A percentile compares a stretch with the other conserved stretches of the same genome.
Evolutionary conservation across 495 filamentous ascomycete genomes (phyloP).

Genomic region (Acidomyces sp.): DNA sequence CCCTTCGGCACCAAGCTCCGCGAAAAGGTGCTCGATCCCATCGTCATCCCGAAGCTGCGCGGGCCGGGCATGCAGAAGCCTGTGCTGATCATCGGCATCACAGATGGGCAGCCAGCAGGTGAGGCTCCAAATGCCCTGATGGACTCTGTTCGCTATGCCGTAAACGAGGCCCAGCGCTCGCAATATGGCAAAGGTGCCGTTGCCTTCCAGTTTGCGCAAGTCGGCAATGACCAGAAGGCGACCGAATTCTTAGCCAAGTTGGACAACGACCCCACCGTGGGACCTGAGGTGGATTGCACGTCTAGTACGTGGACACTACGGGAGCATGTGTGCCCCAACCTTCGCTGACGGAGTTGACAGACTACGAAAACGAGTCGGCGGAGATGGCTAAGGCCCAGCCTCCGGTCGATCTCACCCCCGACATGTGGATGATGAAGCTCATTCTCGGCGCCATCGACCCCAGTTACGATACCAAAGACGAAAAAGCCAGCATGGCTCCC

Average conservation of each 20-base stretch:
- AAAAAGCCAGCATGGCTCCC: slow-evolving; percentile 31
- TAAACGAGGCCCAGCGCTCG: slow-evolving; percentile 31
- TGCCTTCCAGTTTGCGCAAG: slow-evolving; percentile 61
- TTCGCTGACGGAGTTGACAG: slow-evolving; percentile 25
- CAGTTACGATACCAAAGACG: slow-evolving; percentile 54
- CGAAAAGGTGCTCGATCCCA: slow-evolving; percentile 48
- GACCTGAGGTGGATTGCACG: slow-evolving; percentile 55
- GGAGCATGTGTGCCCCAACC: not conserved
- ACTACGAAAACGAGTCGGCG: slow-evolving; percentile 53
- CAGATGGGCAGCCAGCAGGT: slow-evolving; percentile 52
- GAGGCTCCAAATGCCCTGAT: slow-evolving; percentile 37
- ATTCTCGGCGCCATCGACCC: slow-evolving; percentile 58
- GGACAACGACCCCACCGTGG: slow-evolving; percentile 51
- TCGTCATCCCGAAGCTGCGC: slow-evolving; percentile 41
- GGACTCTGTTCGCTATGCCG: slow-evolving; percentile 39
- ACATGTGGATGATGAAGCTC: slow-evolving; percentile 58
- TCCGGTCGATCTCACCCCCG: slow-evolving; percentile 46
- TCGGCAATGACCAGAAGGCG: slow-evolving; percentile 55
- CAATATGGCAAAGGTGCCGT: slow-evolving; percentile 42
- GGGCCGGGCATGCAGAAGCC: slow-evolving; percentile 46
- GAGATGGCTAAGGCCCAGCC: slow-evolving; percentile 46
- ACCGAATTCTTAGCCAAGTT: slow-evolving; percentile 49
- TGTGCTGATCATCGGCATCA: slow-evolving; percentile 56
- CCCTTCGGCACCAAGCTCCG: slow-evolving; percentile 51
- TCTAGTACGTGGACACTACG: slow-evolving; percentile 42